phyloP scores from a whole-genome alignment of 768 basidiomycete genomes.

The Fomitopsis pulvina region DNA sequence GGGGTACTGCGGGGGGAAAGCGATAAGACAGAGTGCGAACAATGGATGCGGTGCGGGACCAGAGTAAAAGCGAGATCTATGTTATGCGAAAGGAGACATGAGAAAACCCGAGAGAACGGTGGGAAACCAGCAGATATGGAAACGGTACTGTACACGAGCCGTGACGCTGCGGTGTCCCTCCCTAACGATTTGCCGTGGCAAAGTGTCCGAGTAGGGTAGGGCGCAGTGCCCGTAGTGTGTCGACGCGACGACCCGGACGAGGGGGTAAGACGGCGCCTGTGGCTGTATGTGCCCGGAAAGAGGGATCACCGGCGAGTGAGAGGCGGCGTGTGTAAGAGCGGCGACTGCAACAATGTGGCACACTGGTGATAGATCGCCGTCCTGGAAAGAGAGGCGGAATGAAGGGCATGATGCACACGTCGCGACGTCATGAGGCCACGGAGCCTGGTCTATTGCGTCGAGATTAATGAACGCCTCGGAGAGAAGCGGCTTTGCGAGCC shows the following conservation, averaged over 20 bases:
- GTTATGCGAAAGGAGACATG: background rate
- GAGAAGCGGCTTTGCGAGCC: background rate
- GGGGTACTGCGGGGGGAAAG: background rate
- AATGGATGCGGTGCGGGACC: background rate
- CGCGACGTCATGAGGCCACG: background rate
- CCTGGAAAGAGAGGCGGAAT: too few species aligned
- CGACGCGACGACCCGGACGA: too few species aligned
- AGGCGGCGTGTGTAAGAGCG: too few species aligned
- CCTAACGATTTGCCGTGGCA: too few species aligned
- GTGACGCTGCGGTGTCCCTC: background rate
- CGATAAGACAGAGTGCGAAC: background rate
- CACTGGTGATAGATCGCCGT: too few species aligned
- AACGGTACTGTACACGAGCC: background rate
- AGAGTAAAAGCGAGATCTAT: background rate
- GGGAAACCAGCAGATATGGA: background rate
- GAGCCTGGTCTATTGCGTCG: slow-evolving; percentile 1
- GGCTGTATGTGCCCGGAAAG: too few species aligned
- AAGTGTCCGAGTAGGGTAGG: too few species aligned
- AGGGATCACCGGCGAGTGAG: too few species aligned
- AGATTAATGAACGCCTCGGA: background rate
- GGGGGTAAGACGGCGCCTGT: too few species aligned
- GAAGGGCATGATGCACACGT: background rate
- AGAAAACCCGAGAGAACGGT: background rate
- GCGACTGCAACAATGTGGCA: too few species aligned
- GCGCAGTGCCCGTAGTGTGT: too few species aligned